Base-by-base conservation (phyloP, 2,329 filamentous ascomycete genomes). In the Xylaria hypoxylon region DNA sequence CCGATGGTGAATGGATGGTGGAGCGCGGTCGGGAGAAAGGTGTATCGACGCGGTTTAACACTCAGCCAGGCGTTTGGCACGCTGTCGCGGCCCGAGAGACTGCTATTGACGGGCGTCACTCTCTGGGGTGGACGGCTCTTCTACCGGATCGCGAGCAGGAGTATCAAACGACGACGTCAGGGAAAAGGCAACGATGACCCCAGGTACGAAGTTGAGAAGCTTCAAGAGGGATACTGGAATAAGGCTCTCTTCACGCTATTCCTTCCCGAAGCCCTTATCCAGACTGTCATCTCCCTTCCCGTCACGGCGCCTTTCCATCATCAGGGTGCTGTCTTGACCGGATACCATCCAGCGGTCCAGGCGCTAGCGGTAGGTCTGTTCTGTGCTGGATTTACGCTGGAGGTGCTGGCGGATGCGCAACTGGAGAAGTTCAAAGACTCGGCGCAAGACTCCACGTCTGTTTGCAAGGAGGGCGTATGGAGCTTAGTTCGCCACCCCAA, bases 401-500 rank as follows among this genome's bases (percentile, higher is more conserved):
- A 89, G 72, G 79, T 82, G 1, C 70, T 89, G 26, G 87, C 87
- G 11, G 87, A 90, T 71, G 79, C 79, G 53, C 87, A 89, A 72
- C 78, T 89, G 15, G 68, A 68, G 31, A 83, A 84, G 51, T 72
- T 79, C 38, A 86, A 87, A 74, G 82, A 83, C n/a, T 68, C 67
- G 67, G 77, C 78, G 50, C 75, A 81, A 24, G 79, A 79, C 17
- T 72, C 73, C 17, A 77, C 78, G 38, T 79, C 78, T 42, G 78
- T 88, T 33, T 80, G 84, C 67, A 81, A 83, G 15, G 81, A 85
- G n/a, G 86, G 86, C 13, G 87, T 89, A 33, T 89, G 86, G 85
- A 86, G 85, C 70, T 81, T 89, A 35, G 86, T 89, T 28, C 79
- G 87, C 55, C 86, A 89, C 77, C 87, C 87, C 0, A 89, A 89